Evolutionary conservation across 2,329 filamentous ascomycete genomes (phyloP), one percentile per base, ranked within the genome.

Genomic region (Raffaelea ambrosiae): DNA sequence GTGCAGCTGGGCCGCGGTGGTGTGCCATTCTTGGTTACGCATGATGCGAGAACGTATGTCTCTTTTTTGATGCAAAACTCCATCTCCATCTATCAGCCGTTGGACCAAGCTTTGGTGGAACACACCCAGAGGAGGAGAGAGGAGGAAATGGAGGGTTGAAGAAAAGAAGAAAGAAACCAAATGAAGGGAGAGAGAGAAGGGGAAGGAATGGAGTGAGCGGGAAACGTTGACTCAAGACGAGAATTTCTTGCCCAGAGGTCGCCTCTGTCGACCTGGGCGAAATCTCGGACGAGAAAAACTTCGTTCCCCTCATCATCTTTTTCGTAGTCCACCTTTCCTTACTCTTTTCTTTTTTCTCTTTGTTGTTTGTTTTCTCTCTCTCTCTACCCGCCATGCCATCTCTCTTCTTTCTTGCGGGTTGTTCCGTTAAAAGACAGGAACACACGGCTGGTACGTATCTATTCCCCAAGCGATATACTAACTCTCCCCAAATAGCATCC

Each of bases 21-120:
- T 80, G 95, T 98, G 84, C 93, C 93, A 94, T 98, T 95, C 90
- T 96, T 97, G 89, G 93, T 98, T 88, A 98, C 93, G 90, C 93
- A 98, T 88, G 93, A 98, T 93, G 93, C 93, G 78, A 86, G 93
- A 89, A 98, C 93, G 91, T 98, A 81, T 95, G 91, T 97, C 86
- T 81, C 85, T 82, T 42, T 20, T 11, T 41, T 21, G 26, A 36
- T 9, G 14, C 22, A 22, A 41, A 18, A 31, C 11, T 26, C 20
- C 7, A 3, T 42, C 39, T 40, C 86, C 86, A 88, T 96, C 90
- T 93, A 90, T 96, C 91, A 96, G 91, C 84, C 91, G 91, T 96
- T 96, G 91, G 88, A 91, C 88, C 88, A 94, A 93, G 87, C 80
- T 95, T 93, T 95, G 89, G 4, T 4, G 9, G 26, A 3, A 9